A percentile compares a stretch with the other conserved stretches of the same genome.
These are phyloP conservation scores for Phytophthora litchii DNA, from an alignment of 352 stramenopile genomes.

Conservation along the genomic window DNA sequence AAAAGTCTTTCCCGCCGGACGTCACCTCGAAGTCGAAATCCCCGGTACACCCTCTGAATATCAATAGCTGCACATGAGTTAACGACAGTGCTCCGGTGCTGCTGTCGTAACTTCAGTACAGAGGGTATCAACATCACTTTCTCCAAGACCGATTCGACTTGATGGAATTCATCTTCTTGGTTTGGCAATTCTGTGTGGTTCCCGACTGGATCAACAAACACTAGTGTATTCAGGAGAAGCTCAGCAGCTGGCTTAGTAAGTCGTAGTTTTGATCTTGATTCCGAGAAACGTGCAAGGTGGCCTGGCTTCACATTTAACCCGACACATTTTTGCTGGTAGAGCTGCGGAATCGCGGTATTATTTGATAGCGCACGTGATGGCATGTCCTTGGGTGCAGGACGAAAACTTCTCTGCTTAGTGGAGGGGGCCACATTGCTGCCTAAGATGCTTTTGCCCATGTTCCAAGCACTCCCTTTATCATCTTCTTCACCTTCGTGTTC, in stretches of 20 bases:
- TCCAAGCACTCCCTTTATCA: background rate
- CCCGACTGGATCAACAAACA: constrained; percentile 46
- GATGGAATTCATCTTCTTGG: constrained; percentile 1
- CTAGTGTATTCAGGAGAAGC: constrained; percentile 45
- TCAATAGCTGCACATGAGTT: constrained; percentile 43
- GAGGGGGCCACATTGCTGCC: constrained; percentile 27
- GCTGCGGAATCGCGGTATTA: constrained; percentile 31
- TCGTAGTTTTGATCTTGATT: constrained; percentile 42
- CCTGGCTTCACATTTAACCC: constrained; percentile 48
- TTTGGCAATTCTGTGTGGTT: background rate
- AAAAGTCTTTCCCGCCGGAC: constrained; percentile 50
- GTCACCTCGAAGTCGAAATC: constrained; percentile 61
- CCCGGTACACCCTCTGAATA: constrained; percentile 57
- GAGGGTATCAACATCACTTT: constrained; percentile 52
- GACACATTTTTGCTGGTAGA: constrained; percentile 52
- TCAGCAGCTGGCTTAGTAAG: constrained; percentile 53
- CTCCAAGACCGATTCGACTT: constrained; percentile 10
- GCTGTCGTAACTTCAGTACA: constrained; percentile 48
- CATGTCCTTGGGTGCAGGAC: constrained; percentile 5
- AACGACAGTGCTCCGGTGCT: constrained; percentile 19
- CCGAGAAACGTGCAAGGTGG: constrained; percentile 42
- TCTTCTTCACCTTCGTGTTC: constrained; percentile 7
- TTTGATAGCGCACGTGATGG: constrained; percentile 4
- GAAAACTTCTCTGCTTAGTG: constrained; percentile 27
- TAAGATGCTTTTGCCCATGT: constrained; percentile 3